Percentiles rank a stretch among this genome's conserved stretches.
phyloP scores from a whole-genome alignment of 2,329 filamentous ascomycete genomes.

The Fusarium denticulatum region DNA sequence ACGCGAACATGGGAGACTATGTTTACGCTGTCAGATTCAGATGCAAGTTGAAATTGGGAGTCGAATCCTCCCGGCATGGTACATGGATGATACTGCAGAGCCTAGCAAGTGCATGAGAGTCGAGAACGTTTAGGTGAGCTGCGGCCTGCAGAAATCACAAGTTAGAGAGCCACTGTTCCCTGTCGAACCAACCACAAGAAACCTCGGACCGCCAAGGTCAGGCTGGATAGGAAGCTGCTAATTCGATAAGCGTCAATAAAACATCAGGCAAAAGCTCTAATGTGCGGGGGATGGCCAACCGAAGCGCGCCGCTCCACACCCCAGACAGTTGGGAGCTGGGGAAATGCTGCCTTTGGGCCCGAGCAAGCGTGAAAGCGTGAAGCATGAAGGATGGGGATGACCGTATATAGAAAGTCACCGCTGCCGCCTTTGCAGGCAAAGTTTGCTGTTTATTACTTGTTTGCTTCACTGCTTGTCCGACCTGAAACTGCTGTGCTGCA shows the following conservation, averaged over 20 bases:
- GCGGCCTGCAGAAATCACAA: slow-evolving; percentile 20
- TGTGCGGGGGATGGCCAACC: slow-evolving; percentile 40
- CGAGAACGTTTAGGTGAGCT: not conserved
- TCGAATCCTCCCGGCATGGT: slow-evolving; percentile 22
- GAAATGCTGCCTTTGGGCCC: slow-evolving; percentile 14
- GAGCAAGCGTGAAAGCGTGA: slow-evolving; percentile 5
- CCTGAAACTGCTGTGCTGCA: slow-evolving; percentile 36
- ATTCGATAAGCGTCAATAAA: slow-evolving; percentile 36
- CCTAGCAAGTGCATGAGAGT: slow-evolving; percentile 1
- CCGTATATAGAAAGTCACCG: slow-evolving; percentile 43
- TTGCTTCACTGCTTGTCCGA: slow-evolving; percentile 9
- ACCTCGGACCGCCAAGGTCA: slow-evolving; percentile 21
- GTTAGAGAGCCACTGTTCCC: slow-evolving; percentile 14
- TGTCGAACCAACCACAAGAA: slow-evolving; percentile 27
- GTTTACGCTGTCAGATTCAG: slow-evolving; percentile 2
- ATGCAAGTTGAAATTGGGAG: slow-evolving; percentile 15
- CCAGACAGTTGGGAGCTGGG: slow-evolving; percentile 26
- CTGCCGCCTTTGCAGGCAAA: slow-evolving; percentile 25
- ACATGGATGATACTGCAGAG: slow-evolving; percentile 2
- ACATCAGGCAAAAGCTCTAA: slow-evolving; percentile 38
- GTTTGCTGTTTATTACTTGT: not conserved
- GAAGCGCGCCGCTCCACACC: slow-evolving; percentile 39
- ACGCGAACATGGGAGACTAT: slow-evolving; percentile 9
- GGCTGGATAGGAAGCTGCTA: slow-evolving; percentile 25
- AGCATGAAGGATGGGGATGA: slow-evolving; percentile 19